Percentiles rank a stretch among this genome's conserved stretches.
phyloP scores from a whole-genome alignment of 2,329 filamentous ascomycete genomes.

The Dichotomopilus funicola region DNA sequence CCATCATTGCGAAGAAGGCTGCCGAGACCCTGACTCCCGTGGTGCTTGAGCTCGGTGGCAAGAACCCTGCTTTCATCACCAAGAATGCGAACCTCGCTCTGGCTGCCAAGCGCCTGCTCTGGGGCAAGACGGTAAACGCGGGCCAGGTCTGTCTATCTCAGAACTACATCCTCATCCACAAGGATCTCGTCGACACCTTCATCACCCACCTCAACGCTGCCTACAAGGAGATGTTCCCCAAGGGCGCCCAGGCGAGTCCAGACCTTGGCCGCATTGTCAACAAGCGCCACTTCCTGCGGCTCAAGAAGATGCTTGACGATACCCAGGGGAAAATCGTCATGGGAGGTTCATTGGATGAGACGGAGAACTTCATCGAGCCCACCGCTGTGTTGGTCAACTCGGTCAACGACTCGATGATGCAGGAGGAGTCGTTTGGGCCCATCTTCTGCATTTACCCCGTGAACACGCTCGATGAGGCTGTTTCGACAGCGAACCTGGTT shows the following conservation, averaged over 20 bases:
- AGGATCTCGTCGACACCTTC: conserved; percentile 63
- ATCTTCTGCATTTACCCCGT: conserved; percentile 77
- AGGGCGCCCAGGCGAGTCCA: conserved; percentile 68
- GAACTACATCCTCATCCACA: conserved; percentile 85
- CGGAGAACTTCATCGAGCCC: conserved; percentile 78
- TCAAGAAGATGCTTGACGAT: conserved; percentile 87
- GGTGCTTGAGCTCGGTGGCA: conserved; percentile 81
- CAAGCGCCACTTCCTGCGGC: conserved; percentile 66
- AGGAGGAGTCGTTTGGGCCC: conserved; percentile 88
- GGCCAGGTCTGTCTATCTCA: conserved; percentile 91
- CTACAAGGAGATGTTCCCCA: conserved; percentile 73
- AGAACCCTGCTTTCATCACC: conserved; percentile 87
- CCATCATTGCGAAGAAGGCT: conserved; percentile 83
- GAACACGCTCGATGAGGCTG: conserved; percentile 75
- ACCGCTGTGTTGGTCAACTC: conserved; percentile 83
- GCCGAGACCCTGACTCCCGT: conserved; percentile 84
- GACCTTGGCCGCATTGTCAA: conserved; percentile 82
- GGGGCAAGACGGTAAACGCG: conserved; percentile 80
- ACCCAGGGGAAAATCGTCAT: conserved; percentile 78
- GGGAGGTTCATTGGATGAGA: conserved; percentile 76
- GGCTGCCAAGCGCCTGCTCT: conserved; percentile 77
- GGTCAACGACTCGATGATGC: conserved; percentile 68
- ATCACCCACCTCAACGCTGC: conserved; percentile 66
- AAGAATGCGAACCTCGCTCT: conserved; percentile 72
- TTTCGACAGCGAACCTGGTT: conserved; percentile 71